A percentile compares a stretch with the other conserved stretches of the same genome.
Evolutionary conservation across 2,329 filamentous ascomycete species (phyloP).

Genomic region (Trichophyton schoenleinii): DNA sequence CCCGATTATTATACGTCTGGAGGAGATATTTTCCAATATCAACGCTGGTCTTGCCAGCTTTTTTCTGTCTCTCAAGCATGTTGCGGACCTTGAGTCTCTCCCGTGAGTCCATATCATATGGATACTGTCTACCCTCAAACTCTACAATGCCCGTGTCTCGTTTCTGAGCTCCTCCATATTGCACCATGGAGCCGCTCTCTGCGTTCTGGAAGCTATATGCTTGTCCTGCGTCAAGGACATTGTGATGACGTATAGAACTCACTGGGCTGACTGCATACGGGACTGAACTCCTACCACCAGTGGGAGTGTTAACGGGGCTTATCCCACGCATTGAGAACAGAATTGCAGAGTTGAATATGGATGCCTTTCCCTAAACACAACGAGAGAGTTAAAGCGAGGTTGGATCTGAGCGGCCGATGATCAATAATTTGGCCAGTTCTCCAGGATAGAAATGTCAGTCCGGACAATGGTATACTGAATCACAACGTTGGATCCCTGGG

Average conservation of each 20-base stretch:
- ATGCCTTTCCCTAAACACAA: neutral
- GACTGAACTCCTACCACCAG: neutral
- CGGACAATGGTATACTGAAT: neutral
- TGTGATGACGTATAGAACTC: neutral
- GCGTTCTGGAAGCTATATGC: neutral
- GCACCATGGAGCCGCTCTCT: neutral
- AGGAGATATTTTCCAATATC: conserved; percentile 13
- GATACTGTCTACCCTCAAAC: neutral
- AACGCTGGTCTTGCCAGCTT: conserved; percentile 6
- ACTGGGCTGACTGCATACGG: neutral
- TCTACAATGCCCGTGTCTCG: neutral
- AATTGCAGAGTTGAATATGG: too few relatives aligned
- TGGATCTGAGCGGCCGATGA: neutral
- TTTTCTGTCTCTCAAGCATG: conserved; percentile 2
- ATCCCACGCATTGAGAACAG: neutral
- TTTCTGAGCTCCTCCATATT: neutral
- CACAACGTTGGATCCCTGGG: neutral
- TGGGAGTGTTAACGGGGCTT: neutral
- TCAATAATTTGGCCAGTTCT: neutral
- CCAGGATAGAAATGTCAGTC: neutral
- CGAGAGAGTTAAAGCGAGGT: neutral
- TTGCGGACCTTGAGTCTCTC: conserved; percentile 2
- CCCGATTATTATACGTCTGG: conserved; percentile 6
- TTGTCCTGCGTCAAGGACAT: neutral
- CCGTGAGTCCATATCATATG: conserved; percentile 2